A percentile compares a stretch with the other conserved stretches of the same genome.
Evolutionary conservation across 1,139 yeast species (phyloP).

Genomic region (Spathaspora sp.): DNA sequence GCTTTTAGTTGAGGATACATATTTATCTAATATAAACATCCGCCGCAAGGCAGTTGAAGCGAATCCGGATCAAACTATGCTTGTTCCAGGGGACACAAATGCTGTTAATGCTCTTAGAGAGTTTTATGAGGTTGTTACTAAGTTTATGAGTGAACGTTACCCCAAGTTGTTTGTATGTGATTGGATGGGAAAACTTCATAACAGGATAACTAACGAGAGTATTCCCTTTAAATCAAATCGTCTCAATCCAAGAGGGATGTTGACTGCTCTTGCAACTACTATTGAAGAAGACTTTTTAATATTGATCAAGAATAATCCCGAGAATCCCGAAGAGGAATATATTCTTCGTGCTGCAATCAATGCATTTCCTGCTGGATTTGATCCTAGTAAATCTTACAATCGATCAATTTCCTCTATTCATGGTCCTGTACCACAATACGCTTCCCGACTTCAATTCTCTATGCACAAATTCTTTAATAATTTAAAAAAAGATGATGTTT

Average conservation of each 20-base stretch:
- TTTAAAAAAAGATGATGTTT: constrained; percentile 34
- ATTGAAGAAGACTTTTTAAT: constrained; percentile 44
- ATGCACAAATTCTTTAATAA: constrained; percentile 43
- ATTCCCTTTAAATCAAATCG: constrained; percentile 23
- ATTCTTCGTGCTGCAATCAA: constrained; percentile 33
- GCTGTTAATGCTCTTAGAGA: constrained; percentile 31
- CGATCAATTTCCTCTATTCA: constrained; percentile 41
- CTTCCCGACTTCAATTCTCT: constrained; percentile 28
- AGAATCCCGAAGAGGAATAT: constrained; percentile 34
- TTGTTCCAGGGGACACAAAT: constrained; percentile 19
- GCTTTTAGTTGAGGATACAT: constrained; percentile 39
- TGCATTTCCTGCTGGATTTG: constrained; percentile 47
- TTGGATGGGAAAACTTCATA: constrained; percentile 14
- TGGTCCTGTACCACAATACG: constrained; percentile 43
- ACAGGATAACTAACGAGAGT: constrained; percentile 27
- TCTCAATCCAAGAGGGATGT: constrained; percentile 20
- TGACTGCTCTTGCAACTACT: constrained; percentile 26
- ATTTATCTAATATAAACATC: constrained; percentile 22
- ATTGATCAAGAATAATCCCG: constrained; percentile 36
- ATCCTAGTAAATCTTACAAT: constrained; percentile 33
- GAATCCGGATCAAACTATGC: constrained; percentile 24
- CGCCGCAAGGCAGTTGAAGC: constrained; percentile 21
- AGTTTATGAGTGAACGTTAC: constrained; percentile 29
- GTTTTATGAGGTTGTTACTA: constrained; percentile 28
- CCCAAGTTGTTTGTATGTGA: constrained; percentile 29